phyloP scores from a whole-genome alignment of 495 filamentous ascomycete species.

The Xylaria bambusicola region DNA sequence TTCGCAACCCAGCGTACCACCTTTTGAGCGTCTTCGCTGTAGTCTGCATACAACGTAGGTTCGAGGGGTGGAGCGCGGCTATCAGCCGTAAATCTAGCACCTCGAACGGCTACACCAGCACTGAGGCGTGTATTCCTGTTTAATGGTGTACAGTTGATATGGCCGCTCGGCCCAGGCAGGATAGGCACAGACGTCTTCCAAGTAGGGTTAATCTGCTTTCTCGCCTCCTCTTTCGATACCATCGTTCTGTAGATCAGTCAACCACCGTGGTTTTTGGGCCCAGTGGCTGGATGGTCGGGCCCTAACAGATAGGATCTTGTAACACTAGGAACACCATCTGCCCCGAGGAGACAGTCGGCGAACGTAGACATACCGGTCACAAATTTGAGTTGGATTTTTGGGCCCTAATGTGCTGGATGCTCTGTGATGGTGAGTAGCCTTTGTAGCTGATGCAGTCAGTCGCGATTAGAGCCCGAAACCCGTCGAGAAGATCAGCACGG shows the following conservation, averaged over 20 bases:
- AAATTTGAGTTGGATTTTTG: conserved; percentile 35
- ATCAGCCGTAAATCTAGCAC: conserved; percentile 15
- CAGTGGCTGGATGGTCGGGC: conserved; percentile 37
- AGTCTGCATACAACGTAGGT: conserved; percentile 32
- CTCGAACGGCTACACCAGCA: conserved; percentile 41
- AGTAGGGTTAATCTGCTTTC: conserved; percentile 30
- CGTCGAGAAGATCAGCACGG: conserved; percentile 37
- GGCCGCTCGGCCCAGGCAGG: conserved; percentile 37
- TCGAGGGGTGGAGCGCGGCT: conserved; percentile 21
- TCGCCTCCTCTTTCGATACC: conserved; percentile 34
- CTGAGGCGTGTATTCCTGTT: conserved; percentile 43
- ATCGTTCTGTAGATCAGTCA: conserved; percentile 49
- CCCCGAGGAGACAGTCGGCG: conserved; percentile 43
- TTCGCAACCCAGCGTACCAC: conserved; percentile 37
- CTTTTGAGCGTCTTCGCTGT: conserved; percentile 34
- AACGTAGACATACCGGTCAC: conserved; percentile 32
- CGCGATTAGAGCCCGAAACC: conserved; percentile 34
- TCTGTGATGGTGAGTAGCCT: conserved; percentile 29
- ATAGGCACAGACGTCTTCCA: conserved; percentile 37
- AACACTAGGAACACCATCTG: conserved; percentile 50
- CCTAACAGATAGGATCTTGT: conserved; percentile 45
- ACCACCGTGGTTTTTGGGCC: conserved; percentile 43
- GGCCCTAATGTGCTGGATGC: conserved; percentile 11
- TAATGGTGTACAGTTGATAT: conserved; percentile 42
- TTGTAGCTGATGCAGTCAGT: conserved; percentile 31